phyloP scores from a whole-genome alignment of 495 filamentous ascomycete genomes.

The Neurospora sp. region DNA sequence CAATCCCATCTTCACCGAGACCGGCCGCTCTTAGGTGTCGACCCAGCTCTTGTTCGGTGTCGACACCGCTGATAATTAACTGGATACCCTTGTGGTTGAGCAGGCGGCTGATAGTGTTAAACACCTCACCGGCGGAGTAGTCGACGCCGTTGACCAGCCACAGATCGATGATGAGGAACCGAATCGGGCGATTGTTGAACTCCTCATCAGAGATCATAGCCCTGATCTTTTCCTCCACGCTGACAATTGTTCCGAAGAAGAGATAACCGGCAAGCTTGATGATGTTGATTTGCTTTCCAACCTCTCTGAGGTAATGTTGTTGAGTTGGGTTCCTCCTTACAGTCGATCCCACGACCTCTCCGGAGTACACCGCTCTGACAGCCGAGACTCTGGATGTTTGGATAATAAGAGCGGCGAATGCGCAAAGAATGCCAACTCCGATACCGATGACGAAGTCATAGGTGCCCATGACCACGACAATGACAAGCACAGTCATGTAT shows the following conservation, averaged over 20 bases:
- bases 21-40: slow-evolving; percentile 71
- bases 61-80: slow-evolving; percentile 72
- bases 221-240: slow-evolving; percentile 79
- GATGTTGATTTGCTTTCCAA: slow-evolving; percentile 76
- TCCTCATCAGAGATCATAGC: slow-evolving; percentile 70
- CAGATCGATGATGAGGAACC: slow-evolving; percentile 84
- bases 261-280: slow-evolving; percentile 86
- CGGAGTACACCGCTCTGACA: slow-evolving; percentile 76
- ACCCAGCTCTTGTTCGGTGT: slow-evolving; percentile 62
- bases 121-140: slow-evolving; percentile 90
- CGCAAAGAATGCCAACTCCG: slow-evolving; percentile 79
- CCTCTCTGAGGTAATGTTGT: slow-evolving; percentile 72
- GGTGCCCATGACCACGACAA: slow-evolving; percentile 89
- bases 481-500: slow-evolving; percentile 85
- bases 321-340: slow-evolving; percentile 85
- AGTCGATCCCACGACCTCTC: slow-evolving; percentile 78
- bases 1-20: slow-evolving; percentile 54
- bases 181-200: slow-evolving; percentile 66
- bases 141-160: slow-evolving; percentile 84
- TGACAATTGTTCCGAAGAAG: slow-evolving; percentile 95
- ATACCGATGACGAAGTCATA: slow-evolving; percentile 96
- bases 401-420: slow-evolving; percentile 81
- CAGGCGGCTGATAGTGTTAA: slow-evolving; percentile 81
- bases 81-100: slow-evolving; percentile 61
- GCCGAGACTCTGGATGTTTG: slow-evolving; percentile 84